Evolutionary conservation across 805 yeast genomes (phyloP).

Genomic region (Candida hispaniensis): DNA sequence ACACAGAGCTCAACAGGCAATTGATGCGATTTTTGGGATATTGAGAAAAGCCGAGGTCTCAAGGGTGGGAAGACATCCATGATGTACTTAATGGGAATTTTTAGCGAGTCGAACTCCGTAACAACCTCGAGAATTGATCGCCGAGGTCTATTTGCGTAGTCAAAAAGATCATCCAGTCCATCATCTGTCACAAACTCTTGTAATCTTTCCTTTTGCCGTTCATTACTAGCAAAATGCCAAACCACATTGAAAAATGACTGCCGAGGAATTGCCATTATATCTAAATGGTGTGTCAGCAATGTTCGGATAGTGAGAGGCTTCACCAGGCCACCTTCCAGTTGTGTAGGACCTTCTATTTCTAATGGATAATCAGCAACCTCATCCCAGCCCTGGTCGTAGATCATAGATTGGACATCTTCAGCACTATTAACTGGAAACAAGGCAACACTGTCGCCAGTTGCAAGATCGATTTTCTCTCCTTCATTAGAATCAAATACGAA

Average conservation of each 20-base stretch:
- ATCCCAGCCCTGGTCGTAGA: constrained; percentile 65
- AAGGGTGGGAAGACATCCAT: constrained; percentile 70
- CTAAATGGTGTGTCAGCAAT: constrained; percentile 68
- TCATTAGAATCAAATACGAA: constrained; percentile 34
- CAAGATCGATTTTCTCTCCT: constrained; percentile 26
- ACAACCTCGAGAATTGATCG: constrained; percentile 77
- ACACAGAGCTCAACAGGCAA: constrained; percentile 46
- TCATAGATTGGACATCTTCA: constrained; percentile 49
- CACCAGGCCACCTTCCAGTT: constrained; percentile 42
- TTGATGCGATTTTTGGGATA: constrained; percentile 44
- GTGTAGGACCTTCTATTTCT: constrained; percentile 20
- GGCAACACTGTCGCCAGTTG: constrained; percentile 75
- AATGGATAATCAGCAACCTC: constrained; percentile 52
- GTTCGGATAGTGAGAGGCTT: constrained; percentile 56
- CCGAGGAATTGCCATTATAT: constrained; percentile 71
- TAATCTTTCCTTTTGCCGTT: constrained; percentile 64
- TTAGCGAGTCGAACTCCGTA: constrained; percentile 66
- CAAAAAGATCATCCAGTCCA: constrained; percentile 70
- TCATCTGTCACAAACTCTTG: constrained; percentile 61
- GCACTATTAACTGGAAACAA: constrained; percentile 66
- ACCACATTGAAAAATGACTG: constrained; percentile 65
- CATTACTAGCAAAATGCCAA: constrained; percentile 67
- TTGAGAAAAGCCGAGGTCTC: constrained; percentile 74
- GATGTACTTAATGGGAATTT: constrained; percentile 63
- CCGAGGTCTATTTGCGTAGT: constrained; percentile 89